Evolutionary conservation across 1,139 yeast genomes (phyloP).

Genomic region (Spathaspora sp.): DNA sequence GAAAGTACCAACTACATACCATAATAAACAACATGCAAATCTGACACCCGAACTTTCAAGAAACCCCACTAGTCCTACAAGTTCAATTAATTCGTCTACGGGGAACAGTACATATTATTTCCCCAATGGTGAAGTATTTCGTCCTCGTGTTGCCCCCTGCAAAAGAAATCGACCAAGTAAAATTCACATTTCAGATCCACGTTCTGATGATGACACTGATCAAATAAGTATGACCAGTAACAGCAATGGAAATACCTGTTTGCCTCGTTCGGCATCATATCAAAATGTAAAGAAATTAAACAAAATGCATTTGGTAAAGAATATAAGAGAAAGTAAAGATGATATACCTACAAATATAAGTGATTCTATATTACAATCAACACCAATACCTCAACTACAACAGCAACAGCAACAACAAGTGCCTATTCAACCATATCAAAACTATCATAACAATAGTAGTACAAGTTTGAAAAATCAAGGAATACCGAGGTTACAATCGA

Average conservation of each 20-base stretch:
- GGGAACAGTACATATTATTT: constrained; percentile 30
- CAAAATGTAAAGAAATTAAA: constrained; percentile 21
- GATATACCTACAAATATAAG: constrained; percentile 35
- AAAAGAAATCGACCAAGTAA: constrained; percentile 41
- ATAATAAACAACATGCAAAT: background rate
- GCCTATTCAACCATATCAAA: constrained; percentile 6
- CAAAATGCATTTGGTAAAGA: constrained; percentile 26
- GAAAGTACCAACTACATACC: constrained; percentile 13
- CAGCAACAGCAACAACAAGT: constrained; percentile 11
- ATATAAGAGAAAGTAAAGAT: constrained; percentile 25
- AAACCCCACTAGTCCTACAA: background rate
- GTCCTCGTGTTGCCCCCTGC: constrained; percentile 43
- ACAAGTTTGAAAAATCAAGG: constrained; percentile 10
- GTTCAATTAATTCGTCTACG: background rate
- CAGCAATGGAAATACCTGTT: constrained; percentile 7
- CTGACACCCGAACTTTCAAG: background rate
- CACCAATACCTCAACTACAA: constrained; percentile 7
- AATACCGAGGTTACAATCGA: constrained; percentile 10
- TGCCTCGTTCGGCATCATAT: constrained; percentile 20
- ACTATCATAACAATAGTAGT: constrained; percentile 10
- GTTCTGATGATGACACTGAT: constrained; percentile 1
- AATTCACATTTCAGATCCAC: constrained; percentile 6
- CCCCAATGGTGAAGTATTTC: constrained; percentile 57
- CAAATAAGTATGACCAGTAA: background rate
- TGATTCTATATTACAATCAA: background rate